Percentiles rank a stretch among this genome's conserved stretches.
These are phyloP conservation scores for Herpetomonas samuelpessoai DNA, from an alignment of 208 protist genomes.

Conservation along the genomic window DNA sequence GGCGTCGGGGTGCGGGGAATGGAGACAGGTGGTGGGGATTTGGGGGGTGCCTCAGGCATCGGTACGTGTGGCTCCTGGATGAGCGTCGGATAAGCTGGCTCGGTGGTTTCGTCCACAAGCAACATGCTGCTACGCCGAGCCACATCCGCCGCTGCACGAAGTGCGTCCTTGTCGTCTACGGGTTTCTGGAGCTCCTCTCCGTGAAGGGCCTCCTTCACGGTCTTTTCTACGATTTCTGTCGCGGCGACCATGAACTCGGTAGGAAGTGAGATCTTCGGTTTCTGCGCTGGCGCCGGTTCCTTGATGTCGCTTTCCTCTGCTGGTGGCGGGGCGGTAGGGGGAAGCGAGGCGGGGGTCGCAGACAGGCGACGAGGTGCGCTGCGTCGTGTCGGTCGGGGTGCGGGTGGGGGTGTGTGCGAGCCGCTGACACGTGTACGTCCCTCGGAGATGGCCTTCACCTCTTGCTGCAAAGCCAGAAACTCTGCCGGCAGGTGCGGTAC, in stretches of 20 bases:
- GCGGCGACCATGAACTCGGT: too few species aligned
- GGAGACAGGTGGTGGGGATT: constrained; percentile 16
- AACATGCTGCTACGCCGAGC: constrained; percentile 26
- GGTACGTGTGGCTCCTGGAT: constrained; percentile 40
- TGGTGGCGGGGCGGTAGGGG: too few species aligned
- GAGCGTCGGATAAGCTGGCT: constrained; percentile 7
- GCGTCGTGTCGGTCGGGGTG: background rate
- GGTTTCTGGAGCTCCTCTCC: background rate
- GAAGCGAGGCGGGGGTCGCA: too few species aligned
- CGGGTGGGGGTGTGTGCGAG: constrained; percentile 7
- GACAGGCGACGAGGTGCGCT: too few species aligned
- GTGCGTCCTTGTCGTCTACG: too few species aligned
- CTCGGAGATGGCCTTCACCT: constrained; percentile 36
- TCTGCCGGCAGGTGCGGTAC: constrained; percentile 28
- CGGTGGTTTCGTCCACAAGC: constrained; percentile 18
- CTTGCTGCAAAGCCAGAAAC: constrained; percentile 40
- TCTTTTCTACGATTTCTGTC: background rate
- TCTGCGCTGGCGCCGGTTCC: too few species aligned
- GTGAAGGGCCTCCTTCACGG: background rate
- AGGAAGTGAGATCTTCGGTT: too few species aligned
- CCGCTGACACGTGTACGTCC: constrained; percentile 23
- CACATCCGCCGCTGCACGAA: background rate
- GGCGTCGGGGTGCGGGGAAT: constrained; percentile 25
- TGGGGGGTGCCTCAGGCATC: constrained; percentile 9
- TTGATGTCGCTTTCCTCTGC: too few species aligned